Percentiles rank a stretch among this genome's conserved stretches.
These are phyloP conservation scores for Skeletonema marinoi DNA, from an alignment of 108 stramenopile genomes.

Conservation along the genomic window DNA sequence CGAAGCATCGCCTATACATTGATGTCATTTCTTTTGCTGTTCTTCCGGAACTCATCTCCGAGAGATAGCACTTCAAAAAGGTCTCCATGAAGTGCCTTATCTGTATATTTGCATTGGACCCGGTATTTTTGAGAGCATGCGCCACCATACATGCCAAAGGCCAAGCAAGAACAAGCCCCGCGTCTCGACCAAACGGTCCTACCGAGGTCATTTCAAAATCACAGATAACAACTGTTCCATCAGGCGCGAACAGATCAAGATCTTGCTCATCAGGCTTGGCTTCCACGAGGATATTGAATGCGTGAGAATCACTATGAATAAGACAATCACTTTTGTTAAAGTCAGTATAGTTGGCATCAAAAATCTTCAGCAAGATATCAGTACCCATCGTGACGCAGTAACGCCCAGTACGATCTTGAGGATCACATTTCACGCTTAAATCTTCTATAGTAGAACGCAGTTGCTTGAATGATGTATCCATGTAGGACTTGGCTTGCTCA, in stretches of 20 bases:
- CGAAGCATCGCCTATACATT: background rate
- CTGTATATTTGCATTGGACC: background rate
- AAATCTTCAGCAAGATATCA: conserved; percentile 17
- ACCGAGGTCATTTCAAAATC: conserved; percentile 46
- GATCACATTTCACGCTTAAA: background rate
- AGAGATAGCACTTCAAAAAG: background rate
- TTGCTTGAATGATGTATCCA: conserved; percentile 9
- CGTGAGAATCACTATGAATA: conserved; percentile 55
- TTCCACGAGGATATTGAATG: conserved; percentile 68
- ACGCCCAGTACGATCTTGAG: conserved; percentile 23
- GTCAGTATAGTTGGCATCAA: conserved; percentile 18
- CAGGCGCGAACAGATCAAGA: conserved; percentile 31
- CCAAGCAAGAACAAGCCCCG: background rate
- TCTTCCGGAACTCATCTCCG: background rate
- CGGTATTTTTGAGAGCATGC: conserved; percentile 10
- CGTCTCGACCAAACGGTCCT: conserved; percentile 5
- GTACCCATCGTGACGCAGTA: conserved; percentile 15
- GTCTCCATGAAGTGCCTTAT: background rate
- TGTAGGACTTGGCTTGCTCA: conserved; percentile 20
- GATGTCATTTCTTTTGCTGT: background rate
- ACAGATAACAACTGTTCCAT: conserved; percentile 38
- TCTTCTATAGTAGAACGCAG: conserved; percentile 7
- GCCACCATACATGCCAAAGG: conserved; percentile 11
- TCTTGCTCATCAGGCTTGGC: conserved; percentile 34
- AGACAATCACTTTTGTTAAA: conserved; percentile 35